These are phyloP conservation scores for Eucalyptus coolabah DNA, from an alignment of 345 rosid genomes.

Conservation along the genomic window DNA sequence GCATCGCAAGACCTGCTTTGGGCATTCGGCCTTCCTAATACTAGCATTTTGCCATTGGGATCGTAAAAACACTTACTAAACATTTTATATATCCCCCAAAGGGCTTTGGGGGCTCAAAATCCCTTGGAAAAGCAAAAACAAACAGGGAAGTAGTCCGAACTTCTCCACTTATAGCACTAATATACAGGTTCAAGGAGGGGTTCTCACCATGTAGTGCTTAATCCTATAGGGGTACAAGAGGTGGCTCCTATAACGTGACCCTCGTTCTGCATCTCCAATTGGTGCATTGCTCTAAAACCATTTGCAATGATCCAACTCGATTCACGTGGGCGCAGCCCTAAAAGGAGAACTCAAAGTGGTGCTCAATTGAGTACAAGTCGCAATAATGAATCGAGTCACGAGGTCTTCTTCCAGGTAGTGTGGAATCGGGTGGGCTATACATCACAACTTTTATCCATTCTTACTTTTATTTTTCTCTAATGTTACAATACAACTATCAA, in stretches of 20 bases:
- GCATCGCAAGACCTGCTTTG: too few relatives aligned
- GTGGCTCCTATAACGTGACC: not conserved
- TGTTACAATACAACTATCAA: not conserved
- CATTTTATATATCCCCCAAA: too few relatives aligned
- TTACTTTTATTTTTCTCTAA: not conserved
- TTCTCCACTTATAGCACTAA: not conserved
- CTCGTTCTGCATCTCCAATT: not conserved
- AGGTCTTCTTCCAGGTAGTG: not conserved
- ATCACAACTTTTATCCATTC: not conserved
- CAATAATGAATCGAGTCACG: not conserved
- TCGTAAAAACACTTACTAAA: too few relatives aligned
- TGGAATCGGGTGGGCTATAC: not conserved
- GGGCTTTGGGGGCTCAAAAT: too few relatives aligned
- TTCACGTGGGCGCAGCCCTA: not conserved
- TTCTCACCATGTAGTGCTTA: not conserved
- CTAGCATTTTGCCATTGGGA: too few relatives aligned
- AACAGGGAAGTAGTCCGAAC: too few relatives aligned
- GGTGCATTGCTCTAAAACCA: not conserved
- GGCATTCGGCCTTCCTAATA: too few relatives aligned
- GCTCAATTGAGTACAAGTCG: not conserved
- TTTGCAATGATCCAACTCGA: not conserved
- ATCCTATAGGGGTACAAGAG: not conserved
- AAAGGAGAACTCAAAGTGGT: not conserved
- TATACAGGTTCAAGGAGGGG: not conserved
- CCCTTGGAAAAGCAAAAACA: too few relatives aligned